Conservation (phyloP, 805 yeast genomes). For the Blastobotrys chiropterorum region DNA sequence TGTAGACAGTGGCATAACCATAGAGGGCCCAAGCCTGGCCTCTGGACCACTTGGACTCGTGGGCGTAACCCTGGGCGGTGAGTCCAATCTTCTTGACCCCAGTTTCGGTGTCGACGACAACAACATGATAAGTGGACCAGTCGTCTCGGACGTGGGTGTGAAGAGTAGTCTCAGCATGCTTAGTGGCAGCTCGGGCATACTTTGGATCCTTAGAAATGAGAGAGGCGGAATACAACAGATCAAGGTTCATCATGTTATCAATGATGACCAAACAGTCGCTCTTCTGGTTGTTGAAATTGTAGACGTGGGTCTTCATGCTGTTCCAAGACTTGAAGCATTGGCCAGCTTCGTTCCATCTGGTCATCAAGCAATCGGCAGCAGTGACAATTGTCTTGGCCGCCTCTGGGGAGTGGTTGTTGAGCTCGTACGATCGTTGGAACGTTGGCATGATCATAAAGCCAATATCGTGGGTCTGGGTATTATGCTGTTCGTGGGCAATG, state of each 20-base stretch:
- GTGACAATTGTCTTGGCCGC: conserved; percentile 20
- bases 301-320: conserved; percentile 16
- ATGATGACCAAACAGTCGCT: conserved; percentile 29
- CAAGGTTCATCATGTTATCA: conserved; percentile 24
- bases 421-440: conserved; percentile 23
- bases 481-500: conserved; percentile 12
- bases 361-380: conserved; percentile 29
- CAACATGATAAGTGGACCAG: conserved; percentile 28
- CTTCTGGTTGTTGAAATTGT: conserved; percentile 16
- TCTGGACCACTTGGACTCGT: conserved; percentile 30
- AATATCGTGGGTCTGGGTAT: conserved; percentile 29
- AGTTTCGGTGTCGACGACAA: conserved; percentile 23
- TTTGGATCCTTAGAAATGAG: conserved; percentile 25
- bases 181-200: conserved; percentile 27
- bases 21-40: conserved; percentile 33
- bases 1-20: conserved; percentile 27
- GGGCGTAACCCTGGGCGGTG: conserved; percentile 29
- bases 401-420: conserved; percentile 15
- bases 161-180: conserved; percentile 30
- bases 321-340: conserved; percentile 30
- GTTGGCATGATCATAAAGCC: conserved; percentile 29
- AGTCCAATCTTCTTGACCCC: conserved; percentile 25
- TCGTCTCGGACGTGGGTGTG: conserved; percentile 21
- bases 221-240: conserved; percentile 28
- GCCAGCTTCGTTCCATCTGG: conserved; percentile 23